phyloP scores from a whole-genome alignment of 257 asterid genomes.

The Solanum bulbocastanum region DNA sequence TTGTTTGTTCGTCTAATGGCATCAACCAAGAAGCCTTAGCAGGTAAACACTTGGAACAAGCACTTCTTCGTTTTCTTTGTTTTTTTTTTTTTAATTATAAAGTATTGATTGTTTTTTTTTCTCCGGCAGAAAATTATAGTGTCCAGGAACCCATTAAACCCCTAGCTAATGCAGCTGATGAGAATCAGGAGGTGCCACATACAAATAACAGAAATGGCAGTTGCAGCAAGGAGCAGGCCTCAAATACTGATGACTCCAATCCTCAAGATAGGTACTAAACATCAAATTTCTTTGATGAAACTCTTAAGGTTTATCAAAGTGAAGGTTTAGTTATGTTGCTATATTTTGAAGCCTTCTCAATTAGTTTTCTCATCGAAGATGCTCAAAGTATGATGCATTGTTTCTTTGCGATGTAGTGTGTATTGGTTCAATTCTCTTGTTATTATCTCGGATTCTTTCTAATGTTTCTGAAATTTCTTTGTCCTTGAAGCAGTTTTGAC shows the following conservation, averaged over 20 bases:
- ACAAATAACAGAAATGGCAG: constrained; percentile 6
- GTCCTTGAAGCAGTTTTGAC: constrained; percentile 50
- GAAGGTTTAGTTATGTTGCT: neutral
- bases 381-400: neutral
- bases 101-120: neutral
- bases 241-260: constrained; percentile 26
- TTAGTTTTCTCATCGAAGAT: neutral
- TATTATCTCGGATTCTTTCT: neutral
- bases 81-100: neutral
- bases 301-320: neutral
- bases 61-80: neutral
- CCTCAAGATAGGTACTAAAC: constrained; percentile 38
- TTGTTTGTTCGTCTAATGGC: constrained; percentile 17
- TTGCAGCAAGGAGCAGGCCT: constrained; percentile 24
- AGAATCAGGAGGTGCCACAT: constrained; percentile 24
- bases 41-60: constrained; percentile 28
- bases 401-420: neutral
- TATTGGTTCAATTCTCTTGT: neutral
- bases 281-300: neutral
- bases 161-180: constrained; percentile 7
- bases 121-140: constrained; percentile 23
- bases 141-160: constrained; percentile 19
- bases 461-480: neutral
- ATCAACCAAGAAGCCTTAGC: constrained; percentile 32
- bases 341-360: neutral